These are phyloP conservation scores for Davidsoniella virescens DNA, from an alignment of 2,329 filamentous ascomycete genomes.

Conservation along the genomic window DNA sequence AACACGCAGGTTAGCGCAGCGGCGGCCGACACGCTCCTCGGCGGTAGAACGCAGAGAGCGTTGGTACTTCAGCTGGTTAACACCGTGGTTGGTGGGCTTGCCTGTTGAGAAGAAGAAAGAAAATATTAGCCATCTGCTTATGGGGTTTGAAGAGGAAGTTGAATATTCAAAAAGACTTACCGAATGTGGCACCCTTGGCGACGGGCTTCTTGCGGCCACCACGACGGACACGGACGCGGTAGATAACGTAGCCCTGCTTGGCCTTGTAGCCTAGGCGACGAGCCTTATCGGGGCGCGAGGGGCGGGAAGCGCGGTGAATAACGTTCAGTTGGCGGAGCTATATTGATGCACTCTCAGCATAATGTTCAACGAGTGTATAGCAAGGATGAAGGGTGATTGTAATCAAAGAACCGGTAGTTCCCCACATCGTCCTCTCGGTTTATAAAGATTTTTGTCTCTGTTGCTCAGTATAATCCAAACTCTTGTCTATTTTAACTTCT, in stretches of 20 bases:
- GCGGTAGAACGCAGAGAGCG: constrained; percentile 93
- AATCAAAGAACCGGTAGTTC: constrained; percentile 11
- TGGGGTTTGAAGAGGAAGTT: background rate
- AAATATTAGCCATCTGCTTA: constrained; percentile 14
- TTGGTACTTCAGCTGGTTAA: constrained; percentile 99
- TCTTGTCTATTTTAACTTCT: background rate
- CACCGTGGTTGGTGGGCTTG: constrained; percentile 99
- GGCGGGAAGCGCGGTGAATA: constrained; percentile 96
- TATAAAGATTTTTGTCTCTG: constrained; percentile 19
- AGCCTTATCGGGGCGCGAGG: constrained; percentile 98
- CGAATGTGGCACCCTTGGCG: constrained; percentile 96
- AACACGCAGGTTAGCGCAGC: constrained; percentile 96
- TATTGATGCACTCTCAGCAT: constrained; percentile 99
- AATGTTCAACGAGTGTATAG: constrained; percentile 99
- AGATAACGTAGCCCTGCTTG: constrained; percentile 99
- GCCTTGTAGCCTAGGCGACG: constrained; percentile 99
- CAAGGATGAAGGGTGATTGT: constrained; percentile 32
- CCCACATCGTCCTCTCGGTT: constrained; percentile 11
- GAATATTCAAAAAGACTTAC: constrained; percentile 37
- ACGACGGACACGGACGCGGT: constrained; percentile 94
- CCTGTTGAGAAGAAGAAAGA: constrained; percentile 34
- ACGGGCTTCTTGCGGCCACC: constrained; percentile 97
- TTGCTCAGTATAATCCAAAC: background rate
- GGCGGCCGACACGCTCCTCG: constrained; percentile 98
- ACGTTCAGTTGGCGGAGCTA: constrained; percentile 99